phyloP scores from a whole-genome alignment of 2,329 filamentous ascomycete species.

The Tolypocladium album region DNA sequence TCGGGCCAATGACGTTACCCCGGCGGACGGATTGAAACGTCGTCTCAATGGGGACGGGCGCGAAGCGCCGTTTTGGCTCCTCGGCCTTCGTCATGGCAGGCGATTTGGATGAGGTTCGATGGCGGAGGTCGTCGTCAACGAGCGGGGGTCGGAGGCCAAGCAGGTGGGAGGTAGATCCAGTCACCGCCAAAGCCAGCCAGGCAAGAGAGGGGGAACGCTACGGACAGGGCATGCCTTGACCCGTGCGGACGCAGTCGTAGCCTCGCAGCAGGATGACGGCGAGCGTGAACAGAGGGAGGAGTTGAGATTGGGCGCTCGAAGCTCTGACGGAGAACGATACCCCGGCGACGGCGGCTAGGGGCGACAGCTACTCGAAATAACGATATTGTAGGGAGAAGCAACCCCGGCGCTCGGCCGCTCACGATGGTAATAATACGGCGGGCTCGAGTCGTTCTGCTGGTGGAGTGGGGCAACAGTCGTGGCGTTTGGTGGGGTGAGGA shows the following conservation, averaged over 20 bases:
- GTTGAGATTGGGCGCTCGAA: neutral
- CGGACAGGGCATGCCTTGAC: neutral
- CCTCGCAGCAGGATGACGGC: neutral
- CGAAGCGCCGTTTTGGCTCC: conserved; percentile 47
- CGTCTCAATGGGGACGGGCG: conserved; percentile 62
- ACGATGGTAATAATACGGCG: conserved; percentile 1
- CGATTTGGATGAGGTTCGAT: conserved; percentile 2
- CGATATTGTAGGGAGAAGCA: neutral
- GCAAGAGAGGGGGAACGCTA: neutral
- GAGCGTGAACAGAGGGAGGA: neutral
- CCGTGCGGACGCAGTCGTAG: neutral
- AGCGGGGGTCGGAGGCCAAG: neutral
- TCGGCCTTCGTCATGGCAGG: conserved; percentile 26
- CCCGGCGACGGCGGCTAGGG: neutral
- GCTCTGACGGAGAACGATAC: neutral
- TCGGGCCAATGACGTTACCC: conserved; percentile 28
- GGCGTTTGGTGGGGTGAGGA: neutral
- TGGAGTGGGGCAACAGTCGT: neutral
- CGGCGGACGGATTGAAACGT: conserved; percentile 47
- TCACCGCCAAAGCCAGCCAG: neutral
- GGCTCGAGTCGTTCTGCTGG: neutral
- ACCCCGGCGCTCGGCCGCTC: neutral
- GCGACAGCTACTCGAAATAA: neutral
- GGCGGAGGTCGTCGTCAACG: neutral
- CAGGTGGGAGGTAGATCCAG: neutral